Evolutionary conservation across 2,329 filamentous ascomycete species (phyloP).

Genomic region (Didymellaceae sp.): DNA sequence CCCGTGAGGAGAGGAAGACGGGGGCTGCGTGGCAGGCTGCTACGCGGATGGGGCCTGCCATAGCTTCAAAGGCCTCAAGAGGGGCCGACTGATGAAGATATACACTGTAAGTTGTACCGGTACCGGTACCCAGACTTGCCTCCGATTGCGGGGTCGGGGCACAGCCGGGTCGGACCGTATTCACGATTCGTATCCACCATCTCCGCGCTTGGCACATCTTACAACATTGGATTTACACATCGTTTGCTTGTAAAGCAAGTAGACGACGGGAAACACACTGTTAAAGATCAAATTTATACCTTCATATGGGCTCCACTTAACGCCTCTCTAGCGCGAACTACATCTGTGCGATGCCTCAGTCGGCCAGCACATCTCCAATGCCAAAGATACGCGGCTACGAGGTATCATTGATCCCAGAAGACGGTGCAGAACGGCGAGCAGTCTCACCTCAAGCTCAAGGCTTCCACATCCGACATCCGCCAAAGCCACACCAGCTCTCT

Average conservation of each 20-base stretch:
- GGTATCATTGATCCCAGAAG: not conserved
- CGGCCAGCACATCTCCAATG: too few species aligned
- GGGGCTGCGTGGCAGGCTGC: conserved; percentile 47
- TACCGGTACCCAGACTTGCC: too few species aligned
- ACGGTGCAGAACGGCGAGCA: conserved; percentile 7
- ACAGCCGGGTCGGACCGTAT: too few species aligned
- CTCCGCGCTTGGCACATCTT: not conserved
- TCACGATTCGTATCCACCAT: not conserved
- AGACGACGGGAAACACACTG: not conserved
- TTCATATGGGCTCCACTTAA: not conserved
- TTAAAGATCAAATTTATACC: too few species aligned
- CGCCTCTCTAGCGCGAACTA: not conserved
- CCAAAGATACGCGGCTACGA: not conserved
- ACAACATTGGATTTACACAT: too few species aligned
- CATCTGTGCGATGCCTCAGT: too few species aligned
- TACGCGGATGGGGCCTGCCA: conserved; percentile 26
- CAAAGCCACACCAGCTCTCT: conserved; percentile 35
- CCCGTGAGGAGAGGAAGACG: conserved; percentile 55
- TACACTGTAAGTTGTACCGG: not conserved
- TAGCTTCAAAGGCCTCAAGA: not conserved
- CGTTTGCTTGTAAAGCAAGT: too few species aligned
- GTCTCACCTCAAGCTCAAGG: conserved; percentile 5
- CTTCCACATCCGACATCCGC: conserved; percentile 33
- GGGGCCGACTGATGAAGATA: not conserved
- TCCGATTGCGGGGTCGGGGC: not conserved